Conservation (phyloP, 139 green algal species). For the Coccomyxa sp. region DNA sequence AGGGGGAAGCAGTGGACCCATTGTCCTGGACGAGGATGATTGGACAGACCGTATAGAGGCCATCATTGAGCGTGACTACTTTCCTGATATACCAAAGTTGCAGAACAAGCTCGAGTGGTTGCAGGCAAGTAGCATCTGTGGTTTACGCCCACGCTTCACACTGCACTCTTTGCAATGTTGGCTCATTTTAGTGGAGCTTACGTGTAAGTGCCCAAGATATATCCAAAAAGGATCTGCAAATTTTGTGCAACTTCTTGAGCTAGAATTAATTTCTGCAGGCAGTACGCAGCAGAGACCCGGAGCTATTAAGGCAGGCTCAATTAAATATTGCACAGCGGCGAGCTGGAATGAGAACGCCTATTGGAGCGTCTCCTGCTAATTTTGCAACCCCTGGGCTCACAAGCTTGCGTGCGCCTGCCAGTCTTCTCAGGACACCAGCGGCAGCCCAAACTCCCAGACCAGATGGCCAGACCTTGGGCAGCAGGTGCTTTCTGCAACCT, state of each 20-base stretch:
- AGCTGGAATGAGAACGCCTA: conserved; percentile 34
- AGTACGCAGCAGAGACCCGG: not conserved
- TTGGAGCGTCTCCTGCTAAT: conserved; percentile 33
- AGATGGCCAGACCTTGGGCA: not conserved
- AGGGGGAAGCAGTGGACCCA: too few species aligned
- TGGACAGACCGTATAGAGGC: conserved; percentile 66
- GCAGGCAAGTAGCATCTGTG: conserved; percentile 25
- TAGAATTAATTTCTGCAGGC: not conserved
- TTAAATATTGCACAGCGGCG: conserved; percentile 73
- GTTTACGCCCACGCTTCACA: not conserved
- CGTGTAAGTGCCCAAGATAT: not conserved
- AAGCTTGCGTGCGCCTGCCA: conserved; percentile 4
- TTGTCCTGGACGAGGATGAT: conserved; percentile 76
- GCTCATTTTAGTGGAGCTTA: not conserved
- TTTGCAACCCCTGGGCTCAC: conserved; percentile 12
- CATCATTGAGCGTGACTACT: conserved; percentile 93
- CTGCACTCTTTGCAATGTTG: not conserved
- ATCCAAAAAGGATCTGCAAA: not conserved
- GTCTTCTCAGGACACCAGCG: conserved; percentile 31
- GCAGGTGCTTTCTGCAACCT: not conserved
- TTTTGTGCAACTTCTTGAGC: not conserved
- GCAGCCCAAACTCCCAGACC: not conserved
- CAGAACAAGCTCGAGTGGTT: conserved; percentile 83
- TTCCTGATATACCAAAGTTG: conserved; percentile 82
- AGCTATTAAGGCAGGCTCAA: conserved; percentile 39